Evolutionary conservation across 2,329 filamentous ascomycete genomes (phyloP), one percentile per base, ranked within the genome.

Genomic region (Botryosphaeria dothidea): DNA sequence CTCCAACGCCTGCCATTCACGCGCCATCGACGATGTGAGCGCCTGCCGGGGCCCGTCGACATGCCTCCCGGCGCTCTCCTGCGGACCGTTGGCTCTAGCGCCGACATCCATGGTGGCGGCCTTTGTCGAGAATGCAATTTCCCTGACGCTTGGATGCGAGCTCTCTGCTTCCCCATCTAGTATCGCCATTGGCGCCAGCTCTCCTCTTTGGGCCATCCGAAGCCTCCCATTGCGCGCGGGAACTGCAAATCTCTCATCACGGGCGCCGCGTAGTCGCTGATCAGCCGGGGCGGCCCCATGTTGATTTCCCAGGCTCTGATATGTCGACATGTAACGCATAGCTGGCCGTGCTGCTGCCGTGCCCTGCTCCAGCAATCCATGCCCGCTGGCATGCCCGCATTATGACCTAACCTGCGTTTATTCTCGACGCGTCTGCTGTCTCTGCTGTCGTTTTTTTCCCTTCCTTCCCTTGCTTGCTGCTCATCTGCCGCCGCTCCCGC

Each of bases 401-500:
- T 43, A 46, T 63, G 48, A 63, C 27, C 60, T 63, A 63, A 41
- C 61, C 23, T 46, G 48, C 58, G 29, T 57, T 41, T 57, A 27
- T 41, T 41, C 52, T 58, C 27, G 38, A 25, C 25, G 38, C 56
- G 43, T 41, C 41, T 48, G 36, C 56, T 51, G 6, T 15, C 45
- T 51, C 77, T 77, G 75, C 73, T 69, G 15, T 71, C 71, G 51
- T 67, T 68, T 62, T 68, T 27, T 34, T 73, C 68, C 75, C 29
- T 31, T 73, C 45, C 64, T 71, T 46, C 66, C 66, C 65, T 76
- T 58, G 70, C 68, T 27, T 69, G 77, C 45, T 34, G 72, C 36
- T 61, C 75, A 25, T 74, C 69, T 64, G 66, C 74, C 17, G 68
- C 11, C 56, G 11, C 57, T 60, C 23, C 38, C 23, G 19, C 38